Base-by-base conservation (phyloP, 2,329 filamentous ascomycete species). In the Stachybotrys chartarum region DNA sequence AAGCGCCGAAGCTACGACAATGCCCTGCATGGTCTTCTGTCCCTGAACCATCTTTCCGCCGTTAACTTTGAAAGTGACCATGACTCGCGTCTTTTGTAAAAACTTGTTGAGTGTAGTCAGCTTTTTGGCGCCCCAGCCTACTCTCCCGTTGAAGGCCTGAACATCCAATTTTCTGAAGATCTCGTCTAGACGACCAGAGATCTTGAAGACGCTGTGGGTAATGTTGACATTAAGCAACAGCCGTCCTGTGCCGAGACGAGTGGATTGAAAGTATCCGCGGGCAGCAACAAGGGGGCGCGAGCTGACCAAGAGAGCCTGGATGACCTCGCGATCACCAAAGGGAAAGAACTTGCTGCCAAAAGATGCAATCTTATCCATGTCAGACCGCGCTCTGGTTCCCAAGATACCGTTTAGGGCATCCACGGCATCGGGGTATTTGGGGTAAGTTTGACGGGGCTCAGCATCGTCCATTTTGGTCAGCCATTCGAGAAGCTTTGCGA, bases 211-310 rank as follows among this genome's bases (percentile, higher is more conserved):
- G 3, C 75, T 77, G 58, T 82, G 76, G 0, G 78, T 77, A 10
- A 82, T 76, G 55, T 84, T 83, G 50, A 73, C 71, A 57, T 84
- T 84, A 30, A 84, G 67, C 0, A 84, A 71, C 1, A 84, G 61
- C 0, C 79, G 72, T 2, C 79, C 80, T 0, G 81, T 84, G 0
- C 76, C 76, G 1, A 79, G 69, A 6, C 80, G 78, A 3, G 77
- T 72, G 35, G 79, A 82, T 61, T 81, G 78, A 55, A 82, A 82
- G 60, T 79, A 83, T 1, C 81, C 81, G 16, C 80, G 75, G 1
- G 78, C 67, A 32, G 79, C 73, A 7, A 69, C 49, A 18, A 78
- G 68, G 7, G 68, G 61, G 11, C 67, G 67, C 0, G 61, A 62
- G 0, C 69, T 65, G 6, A 55, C 46, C 6, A 62, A 62, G 5